These are phyloP conservation scores for Cladochytrium replicatum DNA, from an alignment of 192 early-diverging fungal species.

Conservation along the genomic window DNA sequence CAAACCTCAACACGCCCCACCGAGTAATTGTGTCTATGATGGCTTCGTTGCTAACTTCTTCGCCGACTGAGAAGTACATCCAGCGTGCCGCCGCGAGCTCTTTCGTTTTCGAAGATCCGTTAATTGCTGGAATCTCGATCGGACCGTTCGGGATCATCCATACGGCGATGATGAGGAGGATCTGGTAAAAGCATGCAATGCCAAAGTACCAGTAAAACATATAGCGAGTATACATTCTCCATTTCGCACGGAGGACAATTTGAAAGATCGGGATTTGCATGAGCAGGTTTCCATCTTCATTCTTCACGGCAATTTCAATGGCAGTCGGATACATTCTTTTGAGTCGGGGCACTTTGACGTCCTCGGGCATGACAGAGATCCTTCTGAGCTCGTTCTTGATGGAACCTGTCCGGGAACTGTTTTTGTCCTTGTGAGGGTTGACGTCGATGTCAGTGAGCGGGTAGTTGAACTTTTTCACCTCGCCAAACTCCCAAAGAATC, in stretches of 20 bases:
- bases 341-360: too few species aligned
- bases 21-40: too few species aligned
- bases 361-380: too few species aligned
- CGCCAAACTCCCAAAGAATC: neutral
- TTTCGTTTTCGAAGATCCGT: too few species aligned
- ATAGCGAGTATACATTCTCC: neutral
- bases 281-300: neutral
- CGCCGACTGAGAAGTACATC: too few species aligned
- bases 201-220: neutral
- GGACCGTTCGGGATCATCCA: neutral
- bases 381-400: neutral
- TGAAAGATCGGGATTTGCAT: neutral
- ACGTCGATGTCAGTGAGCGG: neutral
- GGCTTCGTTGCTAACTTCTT: too few species aligned
- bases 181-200: neutral
- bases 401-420: too few species aligned
- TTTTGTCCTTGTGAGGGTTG: too few species aligned
- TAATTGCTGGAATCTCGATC: neutral
- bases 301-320: neutral
- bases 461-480: neutral
- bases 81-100: too few species aligned
- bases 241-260: neutral
- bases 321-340: too few species aligned
- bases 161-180: neutral
- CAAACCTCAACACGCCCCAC: too few species aligned